These are phyloP conservation scores for Radiomyces spectabilis DNA, from an alignment of 192 early-diverging fungal genomes.

Conservation along the genomic window DNA sequence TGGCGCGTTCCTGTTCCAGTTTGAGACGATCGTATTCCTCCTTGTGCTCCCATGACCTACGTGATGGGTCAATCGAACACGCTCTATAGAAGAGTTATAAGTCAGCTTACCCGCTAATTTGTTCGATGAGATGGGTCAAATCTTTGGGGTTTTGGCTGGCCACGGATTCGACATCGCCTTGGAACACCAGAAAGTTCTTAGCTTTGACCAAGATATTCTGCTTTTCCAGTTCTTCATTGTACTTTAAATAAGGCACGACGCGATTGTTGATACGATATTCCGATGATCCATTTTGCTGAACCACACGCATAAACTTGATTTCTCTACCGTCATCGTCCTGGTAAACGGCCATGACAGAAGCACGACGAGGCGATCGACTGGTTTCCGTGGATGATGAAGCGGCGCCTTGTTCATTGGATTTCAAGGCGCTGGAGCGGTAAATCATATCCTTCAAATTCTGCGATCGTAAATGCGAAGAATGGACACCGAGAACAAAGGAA, in stretches of 20 bases:
- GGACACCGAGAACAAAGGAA: constrained; percentile 95
- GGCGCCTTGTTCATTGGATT: constrained; percentile 36
- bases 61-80: not conserved
- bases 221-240: constrained; percentile 68
- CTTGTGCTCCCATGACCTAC: constrained; percentile 80
- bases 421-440: constrained; percentile 61
- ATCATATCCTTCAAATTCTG: constrained; percentile 85
- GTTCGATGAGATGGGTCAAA: constrained; percentile 88
- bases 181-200: constrained; percentile 97
- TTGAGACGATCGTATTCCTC: constrained; percentile 84
- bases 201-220: constrained; percentile 95
- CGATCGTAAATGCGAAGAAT: constrained; percentile 87
- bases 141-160: constrained; percentile 95
- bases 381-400: not conserved
- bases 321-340: constrained; percentile 54
- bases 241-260: constrained; percentile 62
- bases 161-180: constrained; percentile 96
- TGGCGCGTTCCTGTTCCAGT: constrained; percentile 71
- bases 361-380: constrained; percentile 36
- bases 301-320: constrained; percentile 66
- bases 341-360: constrained; percentile 82
- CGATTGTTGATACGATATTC: constrained; percentile 87
- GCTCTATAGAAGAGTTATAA: not conserved
- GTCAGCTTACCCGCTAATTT: constrained; percentile 72
- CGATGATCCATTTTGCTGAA: constrained; percentile 58